phyloP scores from a whole-genome alignment of 129 eudicot genomes.

The Centrapalus pauciflorus region DNA sequence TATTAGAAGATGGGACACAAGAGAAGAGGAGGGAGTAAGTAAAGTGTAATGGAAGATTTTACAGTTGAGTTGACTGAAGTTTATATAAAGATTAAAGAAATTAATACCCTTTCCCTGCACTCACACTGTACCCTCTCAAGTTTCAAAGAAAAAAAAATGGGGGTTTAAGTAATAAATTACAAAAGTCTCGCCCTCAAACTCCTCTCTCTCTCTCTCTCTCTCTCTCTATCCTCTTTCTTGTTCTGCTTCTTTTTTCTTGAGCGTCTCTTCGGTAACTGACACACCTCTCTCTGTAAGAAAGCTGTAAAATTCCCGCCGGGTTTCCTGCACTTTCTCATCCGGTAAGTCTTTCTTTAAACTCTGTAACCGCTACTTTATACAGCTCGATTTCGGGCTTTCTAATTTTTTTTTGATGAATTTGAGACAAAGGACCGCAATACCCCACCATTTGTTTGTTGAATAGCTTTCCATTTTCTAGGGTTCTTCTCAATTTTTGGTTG shows the following conservation, averaged over 20 bases:
- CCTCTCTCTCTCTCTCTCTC: slow-evolving; percentile 8
- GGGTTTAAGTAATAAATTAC: slow-evolving; percentile 10
- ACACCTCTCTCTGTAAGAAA: slow-evolving; percentile 20
- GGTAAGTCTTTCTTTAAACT: slow-evolving; percentile 30
- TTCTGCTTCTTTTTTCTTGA: slow-evolving; percentile 4
- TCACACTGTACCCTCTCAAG: not conserved
- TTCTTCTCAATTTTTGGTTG: not conserved
- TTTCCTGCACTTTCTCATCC: slow-evolving; percentile 20
- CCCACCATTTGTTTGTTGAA: slow-evolving; percentile 14
- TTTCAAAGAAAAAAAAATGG: not conserved
- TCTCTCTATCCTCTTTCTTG: not conserved
- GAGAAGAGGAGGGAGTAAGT: not conserved
- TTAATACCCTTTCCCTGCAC: slow-evolving; percentile 1
- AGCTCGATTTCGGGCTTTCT: slow-evolving; percentile 6
- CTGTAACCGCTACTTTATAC: not conserved
- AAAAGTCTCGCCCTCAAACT: not conserved
- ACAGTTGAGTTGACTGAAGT: slow-evolving; percentile 14
- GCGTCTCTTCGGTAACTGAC: slow-evolving; percentile 52
- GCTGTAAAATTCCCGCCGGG: slow-evolving; percentile 34
- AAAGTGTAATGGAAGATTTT: not conserved
- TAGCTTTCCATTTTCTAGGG: slow-evolving; percentile 14
- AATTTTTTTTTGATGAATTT: slow-evolving; percentile 6
- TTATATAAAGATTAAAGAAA: not conserved
- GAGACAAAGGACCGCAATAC: slow-evolving; percentile 11
- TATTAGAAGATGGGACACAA: not conserved